Evolutionary conservation across 495 filamentous ascomycete species (phyloP).

Genomic region (Thermochaetoides thermophila): DNA sequence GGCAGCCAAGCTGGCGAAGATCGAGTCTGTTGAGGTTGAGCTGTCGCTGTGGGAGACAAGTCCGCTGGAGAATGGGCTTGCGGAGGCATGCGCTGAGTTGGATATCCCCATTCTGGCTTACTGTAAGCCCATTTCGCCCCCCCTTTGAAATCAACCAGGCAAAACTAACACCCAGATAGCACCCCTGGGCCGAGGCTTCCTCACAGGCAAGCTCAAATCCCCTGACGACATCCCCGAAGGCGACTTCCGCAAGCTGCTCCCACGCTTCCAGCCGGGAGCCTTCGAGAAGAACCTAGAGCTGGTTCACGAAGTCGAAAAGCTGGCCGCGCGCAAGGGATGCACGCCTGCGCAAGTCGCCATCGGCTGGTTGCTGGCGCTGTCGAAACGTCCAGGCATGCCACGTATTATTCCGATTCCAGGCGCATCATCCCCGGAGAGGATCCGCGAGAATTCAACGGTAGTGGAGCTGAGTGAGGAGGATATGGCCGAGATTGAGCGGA

Average conservation of each 20-base stretch:
- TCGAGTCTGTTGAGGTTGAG: conserved; percentile 71
- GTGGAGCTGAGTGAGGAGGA: conserved; percentile 35
- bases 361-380: conserved; percentile 47
- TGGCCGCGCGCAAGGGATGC: conserved; percentile 55
- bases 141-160: not conserved
- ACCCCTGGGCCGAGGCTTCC: conserved; percentile 15
- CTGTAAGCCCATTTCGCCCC: conserved; percentile 29
- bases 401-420: conserved; percentile 77
- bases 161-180: conserved; percentile 1
- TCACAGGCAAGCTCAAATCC: conserved; percentile 50
- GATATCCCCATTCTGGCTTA: conserved; percentile 58
- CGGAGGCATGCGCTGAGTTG: conserved; percentile 53
- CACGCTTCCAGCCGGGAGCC: conserved; percentile 54
- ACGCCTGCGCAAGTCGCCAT: conserved; percentile 66
- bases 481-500: conserved; percentile 30
- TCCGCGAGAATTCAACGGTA: conserved; percentile 35
- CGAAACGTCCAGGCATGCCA: conserved; percentile 43
- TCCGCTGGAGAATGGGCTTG: conserved; percentile 60
- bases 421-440: conserved; percentile 32
- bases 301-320: conserved; percentile 45
- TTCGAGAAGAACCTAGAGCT: conserved; percentile 66
- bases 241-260: conserved; percentile 38
- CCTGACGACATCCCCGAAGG: conserved; percentile 46
- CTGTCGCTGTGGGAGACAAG: conserved; percentile 54
- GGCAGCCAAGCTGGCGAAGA: conserved; percentile 53